These are phyloP conservation scores for Penicillium expansum DNA, from an alignment of 2,329 filamentous ascomycete genomes.

Conservation along the genomic window DNA sequence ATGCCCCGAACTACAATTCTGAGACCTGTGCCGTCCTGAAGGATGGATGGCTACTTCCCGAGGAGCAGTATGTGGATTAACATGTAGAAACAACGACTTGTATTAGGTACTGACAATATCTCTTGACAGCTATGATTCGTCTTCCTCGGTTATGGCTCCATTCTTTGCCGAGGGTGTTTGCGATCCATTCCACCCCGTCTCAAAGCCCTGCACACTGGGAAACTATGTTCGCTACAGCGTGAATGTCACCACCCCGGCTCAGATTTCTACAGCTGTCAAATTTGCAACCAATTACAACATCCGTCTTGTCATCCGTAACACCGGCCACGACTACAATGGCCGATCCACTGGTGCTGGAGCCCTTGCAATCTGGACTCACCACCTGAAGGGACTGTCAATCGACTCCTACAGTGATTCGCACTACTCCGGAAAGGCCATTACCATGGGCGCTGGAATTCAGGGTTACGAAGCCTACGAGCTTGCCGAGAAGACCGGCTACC, in stretches of 20 bases:
- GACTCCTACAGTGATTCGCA: slow-evolving; percentile 34
- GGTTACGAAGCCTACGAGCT: slow-evolving; percentile 50
- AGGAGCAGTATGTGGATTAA: slow-evolving; percentile 43
- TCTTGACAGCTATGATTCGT: slow-evolving; percentile 56
- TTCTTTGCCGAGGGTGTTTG: slow-evolving; percentile 42
- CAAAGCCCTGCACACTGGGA: slow-evolving; percentile 28
- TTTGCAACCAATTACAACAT: slow-evolving; percentile 52
- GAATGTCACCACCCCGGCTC: slow-evolving; percentile 28
- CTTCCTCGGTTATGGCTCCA: slow-evolving; percentile 42
- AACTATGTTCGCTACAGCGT: slow-evolving; percentile 37
- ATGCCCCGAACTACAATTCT: slow-evolving; percentile 49
- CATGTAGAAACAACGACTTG: background rate
- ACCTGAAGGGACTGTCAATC: slow-evolving; percentile 31
- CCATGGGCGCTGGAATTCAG: slow-evolving; percentile 54
- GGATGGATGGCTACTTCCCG: slow-evolving; percentile 46
- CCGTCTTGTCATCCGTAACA: slow-evolving; percentile 48
- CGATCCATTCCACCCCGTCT: slow-evolving; percentile 40
- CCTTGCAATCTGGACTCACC: slow-evolving; percentile 34
- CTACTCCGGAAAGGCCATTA: slow-evolving; percentile 55
- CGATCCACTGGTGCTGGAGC: slow-evolving; percentile 61
- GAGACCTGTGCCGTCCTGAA: slow-evolving; percentile 44
- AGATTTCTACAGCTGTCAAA: slow-evolving; percentile 26
- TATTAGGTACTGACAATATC: background rate
- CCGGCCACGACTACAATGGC: slow-evolving; percentile 47
- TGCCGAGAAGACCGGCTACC: slow-evolving; percentile 47